Percentiles rank a stretch among this genome's conserved stretches.
These are phyloP conservation scores for Fusarium sp. DNA, from an alignment of 2,329 filamentous ascomycete genomes.

Conservation along the genomic window DNA sequence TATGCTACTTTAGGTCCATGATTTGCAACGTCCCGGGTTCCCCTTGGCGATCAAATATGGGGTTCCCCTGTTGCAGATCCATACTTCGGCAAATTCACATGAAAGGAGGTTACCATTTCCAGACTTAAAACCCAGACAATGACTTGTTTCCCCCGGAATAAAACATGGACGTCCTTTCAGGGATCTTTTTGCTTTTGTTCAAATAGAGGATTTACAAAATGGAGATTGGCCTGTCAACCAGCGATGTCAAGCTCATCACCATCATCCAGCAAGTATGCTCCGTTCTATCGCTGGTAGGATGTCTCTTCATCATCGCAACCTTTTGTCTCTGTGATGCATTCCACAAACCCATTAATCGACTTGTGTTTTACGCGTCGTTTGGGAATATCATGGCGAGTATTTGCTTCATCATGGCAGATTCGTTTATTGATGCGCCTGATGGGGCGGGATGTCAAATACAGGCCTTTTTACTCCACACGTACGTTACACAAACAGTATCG, in stretches of 20 bases:
- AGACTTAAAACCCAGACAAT: not conserved
- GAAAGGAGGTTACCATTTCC: not conserved
- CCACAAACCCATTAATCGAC: not conserved
- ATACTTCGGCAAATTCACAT: not conserved
- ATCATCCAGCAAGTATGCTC: constrained; percentile 14
- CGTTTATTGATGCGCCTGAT: not conserved
- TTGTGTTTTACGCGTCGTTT: constrained; percentile 1
- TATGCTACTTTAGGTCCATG: not conserved
- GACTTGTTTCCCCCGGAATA: accelerated
- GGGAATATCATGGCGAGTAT: constrained; percentile 10
- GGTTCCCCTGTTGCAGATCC: not conserved
- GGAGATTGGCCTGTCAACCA: not conserved
- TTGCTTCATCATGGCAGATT: constrained; percentile 12
- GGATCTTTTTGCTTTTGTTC: not conserved
- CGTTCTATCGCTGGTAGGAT: not conserved
- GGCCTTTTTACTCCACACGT: not conserved
- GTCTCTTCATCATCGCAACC: not conserved
- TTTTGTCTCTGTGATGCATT: constrained; percentile 5
- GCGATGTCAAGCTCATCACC: constrained; percentile 1
- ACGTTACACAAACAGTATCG: not conserved
- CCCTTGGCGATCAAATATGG: not conserved
- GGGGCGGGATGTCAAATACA: constrained; percentile 1
- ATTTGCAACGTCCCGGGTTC: not conserved
- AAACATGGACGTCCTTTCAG: not conserved
- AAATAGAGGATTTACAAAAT: too few relatives aligned